Conservation (phyloP, 2,329 filamentous ascomycete species). For the Fusarium algeriense region DNA sequence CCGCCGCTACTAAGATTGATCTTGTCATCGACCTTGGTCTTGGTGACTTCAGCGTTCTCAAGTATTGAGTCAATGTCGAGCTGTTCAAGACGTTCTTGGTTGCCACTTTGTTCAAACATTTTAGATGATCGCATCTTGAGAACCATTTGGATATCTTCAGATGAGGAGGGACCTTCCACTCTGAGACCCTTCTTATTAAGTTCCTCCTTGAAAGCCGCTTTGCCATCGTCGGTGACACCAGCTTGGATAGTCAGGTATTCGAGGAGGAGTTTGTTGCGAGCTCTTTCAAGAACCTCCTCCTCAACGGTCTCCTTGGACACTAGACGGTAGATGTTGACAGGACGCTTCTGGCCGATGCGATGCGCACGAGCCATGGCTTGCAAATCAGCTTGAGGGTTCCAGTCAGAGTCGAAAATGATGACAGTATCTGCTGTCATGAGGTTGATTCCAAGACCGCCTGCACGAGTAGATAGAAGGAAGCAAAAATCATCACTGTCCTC, state of each 20-base stretch:
- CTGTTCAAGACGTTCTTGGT: conserved; percentile 96
- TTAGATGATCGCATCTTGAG: conserved; percentile 98
- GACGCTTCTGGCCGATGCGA: conserved; percentile 95
- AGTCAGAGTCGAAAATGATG: conserved; percentile 97
- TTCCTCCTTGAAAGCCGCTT: conserved; percentile 80
- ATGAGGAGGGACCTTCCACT: conserved; percentile 86
- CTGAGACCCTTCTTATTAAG: conserved; percentile 81
- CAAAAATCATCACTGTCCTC: conserved; percentile 95
- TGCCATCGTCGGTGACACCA: conserved; percentile 95
- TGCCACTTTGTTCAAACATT: conserved; percentile 98
- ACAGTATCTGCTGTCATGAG: conserved; percentile 99
- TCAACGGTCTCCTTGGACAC: conserved; percentile 99
- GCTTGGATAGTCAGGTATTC: conserved; percentile 98
- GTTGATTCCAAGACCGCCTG: conserved; percentile 98
- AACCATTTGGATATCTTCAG: conserved; percentile 95
- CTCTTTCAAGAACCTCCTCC: conserved; percentile 95
- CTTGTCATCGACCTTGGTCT: conserved; percentile 94
- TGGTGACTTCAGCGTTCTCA: conserved; percentile 96
- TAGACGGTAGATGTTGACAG: conserved; percentile 94
- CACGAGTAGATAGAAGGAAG: conserved; percentile 93
- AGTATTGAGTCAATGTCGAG: conserved; percentile 97
- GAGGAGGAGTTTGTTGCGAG: conserved; percentile 95
- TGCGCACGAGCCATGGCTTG: conserved; percentile 99
- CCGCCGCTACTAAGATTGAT: conserved; percentile 92
- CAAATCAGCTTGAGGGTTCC: conserved; percentile 98